These are phyloP conservation scores for Acanthamoeba castellanii DNA, from an alignment of 208 protist species.

Conservation along the genomic window DNA sequence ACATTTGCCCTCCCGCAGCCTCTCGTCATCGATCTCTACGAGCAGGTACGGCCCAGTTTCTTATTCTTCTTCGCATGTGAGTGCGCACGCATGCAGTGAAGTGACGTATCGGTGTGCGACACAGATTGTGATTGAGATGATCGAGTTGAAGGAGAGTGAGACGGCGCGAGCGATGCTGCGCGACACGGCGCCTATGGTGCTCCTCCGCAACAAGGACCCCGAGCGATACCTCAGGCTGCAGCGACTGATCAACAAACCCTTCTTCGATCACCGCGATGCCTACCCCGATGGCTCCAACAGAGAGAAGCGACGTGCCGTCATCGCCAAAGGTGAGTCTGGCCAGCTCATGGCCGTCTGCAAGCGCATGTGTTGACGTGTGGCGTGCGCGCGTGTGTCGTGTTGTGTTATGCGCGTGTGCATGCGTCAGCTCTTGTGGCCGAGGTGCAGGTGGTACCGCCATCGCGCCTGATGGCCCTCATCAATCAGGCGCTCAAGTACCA, in stretches of 20 bases:
- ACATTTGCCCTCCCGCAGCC: constrained; percentile 44
- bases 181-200: constrained; percentile 54
- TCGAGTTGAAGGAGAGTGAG: constrained; percentile 76
- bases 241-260: constrained; percentile 73
- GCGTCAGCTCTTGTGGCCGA: constrained; percentile 28
- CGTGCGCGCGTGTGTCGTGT: background rate
- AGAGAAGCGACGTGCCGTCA: constrained; percentile 65
- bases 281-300: constrained; percentile 67
- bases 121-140: constrained; percentile 76
- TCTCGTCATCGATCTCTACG: constrained; percentile 77
- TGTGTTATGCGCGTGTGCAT: background rate
- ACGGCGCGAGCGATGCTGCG: constrained; percentile 73
- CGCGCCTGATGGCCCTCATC: constrained; percentile 74
- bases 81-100: background rate
- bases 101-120: background rate
- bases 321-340: constrained; percentile 29
- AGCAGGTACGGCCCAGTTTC: constrained; percentile 61
- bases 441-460: constrained; percentile 73
- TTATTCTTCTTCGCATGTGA: background rate
- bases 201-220: constrained; percentile 22
- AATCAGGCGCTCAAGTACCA: constrained; percentile 75
- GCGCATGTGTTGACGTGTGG: background rate
- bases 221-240: constrained; percentile 70
- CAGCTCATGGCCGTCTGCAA: background rate
- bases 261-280: constrained; percentile 71